Base-by-base conservation (phyloP, 2,329 filamentous ascomycete genomes). In the Nigrospora sphaerica region DNA sequence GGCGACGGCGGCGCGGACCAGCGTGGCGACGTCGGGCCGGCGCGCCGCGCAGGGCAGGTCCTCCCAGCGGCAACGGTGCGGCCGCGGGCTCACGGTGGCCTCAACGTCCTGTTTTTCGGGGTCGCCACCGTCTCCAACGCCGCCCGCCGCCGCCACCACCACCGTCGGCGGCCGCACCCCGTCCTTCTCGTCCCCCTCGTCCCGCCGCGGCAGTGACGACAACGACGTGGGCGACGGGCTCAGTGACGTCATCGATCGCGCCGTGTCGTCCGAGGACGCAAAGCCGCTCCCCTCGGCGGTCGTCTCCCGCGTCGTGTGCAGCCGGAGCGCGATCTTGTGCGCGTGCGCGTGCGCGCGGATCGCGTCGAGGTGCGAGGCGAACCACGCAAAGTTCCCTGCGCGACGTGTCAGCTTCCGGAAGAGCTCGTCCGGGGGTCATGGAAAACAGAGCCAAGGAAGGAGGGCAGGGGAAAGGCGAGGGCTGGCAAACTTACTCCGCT, bases 291-390 rank as follows among this genome's bases (percentile, higher is more conserved):
- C 17, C 40, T 28, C 40, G 32, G 14, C 40, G 17, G 40, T 33
- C 17, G 14, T 34, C 14, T 37, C 42, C 28, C 54, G 57, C 1
- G 68, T 71, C 16, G 70, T 54, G 49, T 69, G 68, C 14, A 72
- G 54, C 23, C 62, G 63, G 5, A 70, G 57, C 6, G 63, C 60
- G 17, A 71, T 58, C 42, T 64, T 64, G 1, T 63, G 60, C 0
- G 68, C 64, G 48, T 68, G 65, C 6, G 58, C 56, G 49, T 71
- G 68, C 2, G 58, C 62, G 6, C 62, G 60, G 12, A 72, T 57
- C 33, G 61, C 56, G n/a, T 64, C 53, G 7, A 72, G 58, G 38
- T 71, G 67, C 17, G 68, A 58, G 10, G 59, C 56, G 49, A 67
- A 70, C 67, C 66, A 69, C 4, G 59, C 53, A 4, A 69, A 47